These are phyloP conservation scores for Sarcodon aspratus DNA, from an alignment of 768 basidiomycete species.

Conservation along the genomic window DNA sequence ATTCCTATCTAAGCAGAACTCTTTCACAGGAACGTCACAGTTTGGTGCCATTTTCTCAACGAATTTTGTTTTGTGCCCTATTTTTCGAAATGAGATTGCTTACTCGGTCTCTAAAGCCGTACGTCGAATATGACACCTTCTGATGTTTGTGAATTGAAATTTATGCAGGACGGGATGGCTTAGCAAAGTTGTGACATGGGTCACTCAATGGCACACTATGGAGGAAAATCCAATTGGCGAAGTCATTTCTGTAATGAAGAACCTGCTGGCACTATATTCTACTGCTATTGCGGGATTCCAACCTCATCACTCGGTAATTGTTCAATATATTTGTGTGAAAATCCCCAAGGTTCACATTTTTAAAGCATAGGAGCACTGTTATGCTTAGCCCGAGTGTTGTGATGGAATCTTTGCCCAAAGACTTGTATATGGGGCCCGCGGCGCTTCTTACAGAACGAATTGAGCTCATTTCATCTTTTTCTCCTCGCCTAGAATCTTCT, in stretches of 20 bases:
- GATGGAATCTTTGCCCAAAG: background rate
- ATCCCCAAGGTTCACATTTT: background rate
- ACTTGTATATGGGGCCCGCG: background rate
- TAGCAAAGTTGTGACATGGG: conserved; percentile 16
- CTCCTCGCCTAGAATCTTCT: conserved; percentile 1
- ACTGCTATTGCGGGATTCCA: conserved; percentile 37
- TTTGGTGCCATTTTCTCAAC: conserved; percentile 42
- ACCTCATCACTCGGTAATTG: conserved; percentile 30
- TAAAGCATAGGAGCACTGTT: conserved; percentile 32
- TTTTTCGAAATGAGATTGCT: conserved; percentile 55
- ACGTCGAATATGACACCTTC: conserved; percentile 10
- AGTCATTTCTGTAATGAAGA: conserved; percentile 25
- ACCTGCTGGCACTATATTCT: conserved; percentile 38
- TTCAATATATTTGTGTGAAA: too few species aligned
- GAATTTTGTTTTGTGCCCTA: conserved; percentile 47
- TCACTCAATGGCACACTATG: conserved; percentile 10
- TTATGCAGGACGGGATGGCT: conserved; percentile 14
- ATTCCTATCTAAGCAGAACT: background rate
- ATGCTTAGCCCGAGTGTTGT: conserved; percentile 16
- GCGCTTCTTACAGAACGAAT: conserved; percentile 5
- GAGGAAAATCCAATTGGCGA: conserved; percentile 24
- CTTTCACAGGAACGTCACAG: conserved; percentile 39
- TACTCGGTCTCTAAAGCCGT: conserved; percentile 56
- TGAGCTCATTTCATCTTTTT: conserved; percentile 3
- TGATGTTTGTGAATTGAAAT: background rate